These are phyloP conservation scores for Phascolomyces articulosus DNA, from an alignment of 371 early-diverging fungal genomes.

Conservation along the genomic window DNA sequence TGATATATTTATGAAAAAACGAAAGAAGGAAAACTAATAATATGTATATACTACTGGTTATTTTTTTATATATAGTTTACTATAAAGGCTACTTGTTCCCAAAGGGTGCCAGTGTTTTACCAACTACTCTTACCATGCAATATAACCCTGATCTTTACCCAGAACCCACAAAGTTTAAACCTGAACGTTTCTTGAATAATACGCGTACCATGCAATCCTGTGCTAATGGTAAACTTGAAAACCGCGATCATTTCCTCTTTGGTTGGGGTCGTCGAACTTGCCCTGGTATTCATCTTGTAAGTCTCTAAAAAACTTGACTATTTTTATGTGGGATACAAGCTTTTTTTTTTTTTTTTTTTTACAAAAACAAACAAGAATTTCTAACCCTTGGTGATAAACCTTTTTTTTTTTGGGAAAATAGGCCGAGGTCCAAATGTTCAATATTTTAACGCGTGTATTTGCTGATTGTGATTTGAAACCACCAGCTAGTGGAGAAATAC, in stretches of 20 bases:
- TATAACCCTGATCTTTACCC: conserved; percentile 11
- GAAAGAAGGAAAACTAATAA: too few relatives aligned
- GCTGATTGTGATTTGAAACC: conserved; percentile 12
- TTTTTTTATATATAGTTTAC: too few relatives aligned
- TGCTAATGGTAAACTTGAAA: conserved; percentile 14
- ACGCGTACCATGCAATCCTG: conserved; percentile 11
- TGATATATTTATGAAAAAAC: not conserved
- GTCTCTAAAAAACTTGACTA: too few relatives aligned
- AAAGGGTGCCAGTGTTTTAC: conserved; percentile 7
- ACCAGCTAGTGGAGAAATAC: not conserved
- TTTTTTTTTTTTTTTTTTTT: too few relatives aligned
- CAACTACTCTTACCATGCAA: conserved; percentile 1
- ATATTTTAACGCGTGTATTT: conserved; percentile 5
- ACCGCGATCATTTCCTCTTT: conserved; percentile 15
- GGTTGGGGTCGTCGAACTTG: conserved; percentile 15
- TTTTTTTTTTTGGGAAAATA: too few relatives aligned
- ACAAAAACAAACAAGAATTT: too few relatives aligned
- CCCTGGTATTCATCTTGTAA: conserved; percentile 25
- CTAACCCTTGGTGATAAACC: too few relatives aligned
- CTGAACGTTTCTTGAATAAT: conserved; percentile 25
- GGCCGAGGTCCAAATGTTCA: conserved; percentile 15
- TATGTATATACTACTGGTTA: too few relatives aligned
- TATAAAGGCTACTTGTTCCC: conserved; percentile 15
- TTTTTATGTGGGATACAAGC: too few relatives aligned
- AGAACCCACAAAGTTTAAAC: conserved; percentile 17